These are phyloP conservation scores for Apiospora kogelbergensis DNA, from an alignment of 2,329 filamentous ascomycete species.

Conservation along the genomic window DNA sequence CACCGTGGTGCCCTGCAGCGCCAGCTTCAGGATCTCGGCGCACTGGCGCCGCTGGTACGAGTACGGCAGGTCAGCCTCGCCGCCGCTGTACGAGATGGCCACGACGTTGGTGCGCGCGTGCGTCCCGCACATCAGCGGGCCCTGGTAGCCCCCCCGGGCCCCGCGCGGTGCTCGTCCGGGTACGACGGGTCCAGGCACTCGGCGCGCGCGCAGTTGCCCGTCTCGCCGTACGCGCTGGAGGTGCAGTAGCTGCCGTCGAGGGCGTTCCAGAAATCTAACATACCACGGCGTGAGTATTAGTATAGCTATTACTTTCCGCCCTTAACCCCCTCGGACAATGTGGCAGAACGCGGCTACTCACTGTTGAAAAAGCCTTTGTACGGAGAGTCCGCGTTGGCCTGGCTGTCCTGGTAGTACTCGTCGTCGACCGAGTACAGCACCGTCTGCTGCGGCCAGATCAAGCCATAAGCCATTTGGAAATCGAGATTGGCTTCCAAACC, in stretches of 20 bases:
- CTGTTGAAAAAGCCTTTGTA: constrained; percentile 34
- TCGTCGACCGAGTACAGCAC: constrained; percentile 49
- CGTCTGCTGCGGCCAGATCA: constrained; percentile 52
- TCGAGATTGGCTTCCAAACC: constrained; percentile 47
- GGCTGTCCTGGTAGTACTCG: constrained; percentile 36
- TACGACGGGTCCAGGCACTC: constrained; percentile 50
- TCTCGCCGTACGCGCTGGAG: constrained; percentile 48
- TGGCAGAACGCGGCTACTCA: constrained; percentile 14
- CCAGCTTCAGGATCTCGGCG: constrained; percentile 53
- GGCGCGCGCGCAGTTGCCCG: constrained; percentile 40
- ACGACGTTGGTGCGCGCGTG: constrained; percentile 37
- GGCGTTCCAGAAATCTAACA: constrained; percentile 47
- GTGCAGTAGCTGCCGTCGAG: constrained; percentile 55
- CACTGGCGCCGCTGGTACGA: constrained; percentile 54
- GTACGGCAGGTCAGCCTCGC: constrained; percentile 52
- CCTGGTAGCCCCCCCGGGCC: constrained; percentile 52
- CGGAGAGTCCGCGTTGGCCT: constrained; percentile 18
- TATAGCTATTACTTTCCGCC: too few relatives aligned
- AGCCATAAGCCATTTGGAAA: constrained; percentile 45
- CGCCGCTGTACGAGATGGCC: constrained; percentile 55
- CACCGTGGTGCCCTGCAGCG: constrained; percentile 47
- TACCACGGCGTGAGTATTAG: not conserved
- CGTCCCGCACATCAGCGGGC: constrained; percentile 34
- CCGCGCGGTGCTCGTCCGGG: constrained; percentile 42
- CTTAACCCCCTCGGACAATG: not conserved